A percentile compares a stretch with the other conserved stretches of the same genome.
phyloP scores from a whole-genome alignment of 805 yeast genomes.

The Middelhovenomyces tepae region DNA sequence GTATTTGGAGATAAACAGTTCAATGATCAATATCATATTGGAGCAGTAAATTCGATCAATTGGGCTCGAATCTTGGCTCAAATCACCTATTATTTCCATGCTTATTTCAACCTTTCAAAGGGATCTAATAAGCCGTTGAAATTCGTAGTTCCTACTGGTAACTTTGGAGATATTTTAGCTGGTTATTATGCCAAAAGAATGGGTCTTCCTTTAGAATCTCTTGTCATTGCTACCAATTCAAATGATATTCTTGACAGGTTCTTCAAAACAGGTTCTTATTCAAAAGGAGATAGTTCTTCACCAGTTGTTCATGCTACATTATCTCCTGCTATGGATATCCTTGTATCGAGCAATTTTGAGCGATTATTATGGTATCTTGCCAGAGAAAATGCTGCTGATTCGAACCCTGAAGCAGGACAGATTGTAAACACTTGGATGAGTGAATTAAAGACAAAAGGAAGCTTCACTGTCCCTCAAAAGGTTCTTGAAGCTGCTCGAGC shows the following conservation, averaged over 20 bases:
- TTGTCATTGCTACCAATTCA: constrained; percentile 91
- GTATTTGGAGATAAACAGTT: constrained; percentile 85
- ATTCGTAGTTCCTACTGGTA: constrained; percentile 95
- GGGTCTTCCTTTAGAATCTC: constrained; percentile 86
- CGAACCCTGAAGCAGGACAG: constrained; percentile 63
- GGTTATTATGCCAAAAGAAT: constrained; percentile 90
- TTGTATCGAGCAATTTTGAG: constrained; percentile 92
- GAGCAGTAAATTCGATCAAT: constrained; percentile 96
- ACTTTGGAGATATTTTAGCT: constrained; percentile 96
- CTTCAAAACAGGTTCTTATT: constrained; percentile 76
- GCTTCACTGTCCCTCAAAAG: constrained; percentile 57
- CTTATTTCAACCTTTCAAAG: constrained; percentile 62
- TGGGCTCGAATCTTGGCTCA: constrained; percentile 99
- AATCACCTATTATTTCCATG: constrained; percentile 90
- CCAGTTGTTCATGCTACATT: constrained; percentile 74
- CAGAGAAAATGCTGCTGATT: constrained; percentile 53
- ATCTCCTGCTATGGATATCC: constrained; percentile 98
- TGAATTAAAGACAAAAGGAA: constrained; percentile 65
- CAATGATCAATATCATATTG: constrained; percentile 84
- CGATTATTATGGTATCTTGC: constrained; percentile 92
- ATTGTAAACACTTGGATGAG: constrained; percentile 68
- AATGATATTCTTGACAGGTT: constrained; percentile 93
- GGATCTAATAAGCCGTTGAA: constrained; percentile 43
- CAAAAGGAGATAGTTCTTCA: constrained; percentile 45
- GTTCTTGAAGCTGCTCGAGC: constrained; percentile 58